phyloP scores from a whole-genome alignment of 345 rosid species.

The Brassica napus region DNA sequence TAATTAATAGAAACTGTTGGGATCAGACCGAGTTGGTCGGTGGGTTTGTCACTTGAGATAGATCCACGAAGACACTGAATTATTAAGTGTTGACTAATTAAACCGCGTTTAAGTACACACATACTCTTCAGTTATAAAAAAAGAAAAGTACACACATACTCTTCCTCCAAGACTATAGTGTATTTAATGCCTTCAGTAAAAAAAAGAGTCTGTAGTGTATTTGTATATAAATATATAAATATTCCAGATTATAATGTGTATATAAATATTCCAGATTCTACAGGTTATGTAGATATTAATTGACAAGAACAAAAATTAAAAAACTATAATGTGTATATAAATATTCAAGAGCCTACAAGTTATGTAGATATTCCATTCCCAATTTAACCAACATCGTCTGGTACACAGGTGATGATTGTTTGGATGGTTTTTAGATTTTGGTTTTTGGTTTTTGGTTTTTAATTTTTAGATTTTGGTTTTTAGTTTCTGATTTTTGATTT shows the following conservation, averaged over 20 bases:
- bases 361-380: neutral
- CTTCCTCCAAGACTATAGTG: neutral
- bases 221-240: no score
- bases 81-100: conserved; percentile 31
- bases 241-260: no score
- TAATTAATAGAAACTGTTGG: neutral
- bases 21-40: conserved; percentile 32
- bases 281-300: no score
- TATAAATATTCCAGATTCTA: no score
- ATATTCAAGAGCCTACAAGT: neutral
- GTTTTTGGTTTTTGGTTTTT: no score
- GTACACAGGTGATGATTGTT: no score
- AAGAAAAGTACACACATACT: neutral
- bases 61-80: conserved; percentile 16
- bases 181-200: neutral
- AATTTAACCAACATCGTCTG: neutral
- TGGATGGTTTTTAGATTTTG: no score
- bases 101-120: conserved; percentile 21
- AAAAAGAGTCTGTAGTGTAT: no score
- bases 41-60: conserved; percentile 34
- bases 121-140: neutral
- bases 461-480: no score
- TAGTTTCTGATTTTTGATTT: no score
- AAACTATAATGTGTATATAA: neutral
- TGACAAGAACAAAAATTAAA: neutral